Conservation (phyloP, 2,329 filamentous ascomycete species). For the Aspergillaceae sp. region DNA sequence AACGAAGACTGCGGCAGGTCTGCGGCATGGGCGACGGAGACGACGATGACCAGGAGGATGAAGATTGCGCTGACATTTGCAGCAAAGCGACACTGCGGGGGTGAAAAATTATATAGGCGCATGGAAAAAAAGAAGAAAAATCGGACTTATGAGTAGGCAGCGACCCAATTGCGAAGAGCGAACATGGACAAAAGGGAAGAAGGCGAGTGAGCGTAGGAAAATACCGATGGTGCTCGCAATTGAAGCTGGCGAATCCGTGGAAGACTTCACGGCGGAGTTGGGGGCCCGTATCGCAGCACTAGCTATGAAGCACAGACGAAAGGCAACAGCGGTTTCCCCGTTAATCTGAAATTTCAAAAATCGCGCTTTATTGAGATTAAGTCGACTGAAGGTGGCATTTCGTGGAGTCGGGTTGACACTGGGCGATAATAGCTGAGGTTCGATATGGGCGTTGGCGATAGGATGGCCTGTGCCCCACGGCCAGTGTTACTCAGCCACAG, state of each 20-base stretch:
- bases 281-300: too few species aligned
- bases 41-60: slow-evolving; percentile 50
- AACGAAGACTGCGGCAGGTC: slow-evolving; percentile 36
- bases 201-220: not conserved
- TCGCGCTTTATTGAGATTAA: not conserved
- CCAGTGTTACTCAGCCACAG: not conserved
- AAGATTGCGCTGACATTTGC: slow-evolving; percentile 56
- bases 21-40: slow-evolving; percentile 55
- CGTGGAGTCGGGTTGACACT: not conserved
- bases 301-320: too few species aligned
- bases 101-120: slow-evolving; percentile 47
- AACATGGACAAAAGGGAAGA: not conserved
- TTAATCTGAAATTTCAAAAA: not conserved
- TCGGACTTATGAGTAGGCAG: not conserved
- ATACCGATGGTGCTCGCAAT: too few species aligned
- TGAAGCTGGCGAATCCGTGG: too few species aligned
- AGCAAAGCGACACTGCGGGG: slow-evolving; percentile 63
- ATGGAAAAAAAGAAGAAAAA: slow-evolving; percentile 17
- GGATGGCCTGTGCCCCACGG: not conserved
- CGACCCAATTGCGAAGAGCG: not conserved
- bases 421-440: not conserved
- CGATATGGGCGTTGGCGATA: not conserved
- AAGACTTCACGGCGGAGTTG: too few species aligned
- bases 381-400: not conserved
- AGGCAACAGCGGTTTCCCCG: too few species aligned